These are phyloP conservation scores for Musa itinerans DNA, from an alignment of 176 grass and related monocot species.

Conservation along the genomic window DNA sequence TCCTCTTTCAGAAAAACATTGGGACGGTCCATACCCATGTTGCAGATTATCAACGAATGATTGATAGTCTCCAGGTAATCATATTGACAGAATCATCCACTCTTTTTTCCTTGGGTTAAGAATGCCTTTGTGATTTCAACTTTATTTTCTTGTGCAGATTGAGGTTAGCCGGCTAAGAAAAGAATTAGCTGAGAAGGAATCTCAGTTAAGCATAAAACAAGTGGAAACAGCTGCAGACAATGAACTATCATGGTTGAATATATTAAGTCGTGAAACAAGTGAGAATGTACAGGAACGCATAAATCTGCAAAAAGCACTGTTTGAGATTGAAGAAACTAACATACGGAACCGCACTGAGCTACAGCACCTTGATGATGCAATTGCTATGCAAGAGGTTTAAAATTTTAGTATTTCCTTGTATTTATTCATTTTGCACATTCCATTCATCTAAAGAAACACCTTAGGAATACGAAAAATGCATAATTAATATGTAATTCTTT, in stretches of 20 bases:
- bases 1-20: constrained; percentile 77
- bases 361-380: constrained; percentile 82
- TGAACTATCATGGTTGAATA: constrained; percentile 88
- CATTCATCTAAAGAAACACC: not conserved
- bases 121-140: constrained; percentile 17
- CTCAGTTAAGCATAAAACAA: constrained; percentile 74
- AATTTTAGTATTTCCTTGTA: not conserved
- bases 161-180: constrained; percentile 82
- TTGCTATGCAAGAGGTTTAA: constrained; percentile 66
- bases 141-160: constrained; percentile 40
- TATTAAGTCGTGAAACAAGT: constrained; percentile 84
- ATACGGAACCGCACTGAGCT: constrained; percentile 81
- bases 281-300: constrained; percentile 98
- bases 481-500: too few relatives aligned
- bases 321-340: constrained; percentile 97
- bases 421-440: not conserved
- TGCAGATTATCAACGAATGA: constrained; percentile 89
- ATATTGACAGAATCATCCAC: not conserved
- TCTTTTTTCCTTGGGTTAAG: constrained; percentile 6
- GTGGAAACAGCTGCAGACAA: constrained; percentile 66
- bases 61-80: constrained; percentile 83
- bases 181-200: constrained; percentile 86
- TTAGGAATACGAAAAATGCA: too few relatives aligned
- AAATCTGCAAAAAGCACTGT: constrained; percentile 96
- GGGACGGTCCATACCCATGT: constrained; percentile 87